Evolutionary conservation across 2,329 filamentous ascomycete genomes (phyloP), one percentile per base, ranked within the genome.

Genomic region (Penicillium sumatraense): DNA sequence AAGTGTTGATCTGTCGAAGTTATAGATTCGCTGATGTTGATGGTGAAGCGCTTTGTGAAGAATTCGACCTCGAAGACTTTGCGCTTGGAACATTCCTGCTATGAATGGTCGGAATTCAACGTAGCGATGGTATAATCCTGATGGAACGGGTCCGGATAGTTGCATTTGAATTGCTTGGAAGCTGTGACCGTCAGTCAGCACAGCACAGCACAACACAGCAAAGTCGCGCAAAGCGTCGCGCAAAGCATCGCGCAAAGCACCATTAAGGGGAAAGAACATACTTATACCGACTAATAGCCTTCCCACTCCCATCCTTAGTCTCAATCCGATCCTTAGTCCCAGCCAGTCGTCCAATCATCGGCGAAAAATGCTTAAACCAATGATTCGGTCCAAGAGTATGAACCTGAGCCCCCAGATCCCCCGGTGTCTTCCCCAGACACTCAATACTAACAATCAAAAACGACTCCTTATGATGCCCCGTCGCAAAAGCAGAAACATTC

Each of bases 131-230:
- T 96, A 96, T 29, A 98, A 80, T 58, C 86, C 80, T 2, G 85
- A 79, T 0, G 93, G 93, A 0, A 95, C 88, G 0, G 93, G 93
- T 0, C 93, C 93, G 42, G 84, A 81, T 7, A 98, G 82, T 71
- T 97, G 93, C 67, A 97, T 87, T 72, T 97, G 89, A 71, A 91
- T 93, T 35, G 93, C 90, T 80, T 96, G 93, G 75, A 98, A 98
- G 73, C 90, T 93, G 16, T n/a, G 16, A 26, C 20, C 8, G 51
- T 57, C 44, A 51, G 58, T 31, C 27, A 36, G n/a, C 42, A 29
- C 11, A n/a, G n/a, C n/a, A n/a, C n/a, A n/a, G n/a, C n/a, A n/a
- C n/a, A n/a, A n/a, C n/a, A n/a, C n/a, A n/a, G n/a, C n/a, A n/a
- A n/a, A n/a, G n/a, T n/a, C n/a, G n/a, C n/a, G n/a, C n/a, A n/a